A percentile compares a stretch with the other conserved stretches of the same genome.
Evolutionary conservation across 257 asterid species (phyloP).

Genomic region (Mentha longifolia): DNA sequence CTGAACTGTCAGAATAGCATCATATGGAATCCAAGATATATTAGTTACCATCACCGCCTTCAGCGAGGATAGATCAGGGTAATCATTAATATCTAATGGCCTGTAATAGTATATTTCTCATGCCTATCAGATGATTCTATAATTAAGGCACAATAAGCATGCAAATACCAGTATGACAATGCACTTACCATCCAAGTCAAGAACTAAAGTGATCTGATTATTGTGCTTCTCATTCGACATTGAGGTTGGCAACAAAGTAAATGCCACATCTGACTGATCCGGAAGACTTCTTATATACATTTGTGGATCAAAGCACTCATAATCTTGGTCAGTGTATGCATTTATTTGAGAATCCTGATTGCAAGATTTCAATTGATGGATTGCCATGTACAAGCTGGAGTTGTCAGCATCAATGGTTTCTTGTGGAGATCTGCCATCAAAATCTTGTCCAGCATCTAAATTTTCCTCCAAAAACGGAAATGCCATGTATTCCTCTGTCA

Average conservation of each 20-base stretch:
- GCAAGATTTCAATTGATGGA: conserved; percentile 66
- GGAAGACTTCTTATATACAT: conserved; percentile 73
- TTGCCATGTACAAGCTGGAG: conserved; percentile 75
- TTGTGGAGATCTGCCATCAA: conserved; percentile 48
- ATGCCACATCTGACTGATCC: conserved; percentile 57
- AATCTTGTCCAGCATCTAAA: conserved; percentile 47
- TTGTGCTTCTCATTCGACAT: conserved; percentile 50
- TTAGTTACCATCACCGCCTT: neutral
- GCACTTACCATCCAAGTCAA: conserved; percentile 90
- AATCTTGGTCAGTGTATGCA: conserved; percentile 59
- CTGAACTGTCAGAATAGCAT: conserved; percentile 10
- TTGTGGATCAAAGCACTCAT: conserved; percentile 87
- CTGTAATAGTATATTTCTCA: conserved; percentile 2
- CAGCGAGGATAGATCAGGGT: conserved; percentile 25
- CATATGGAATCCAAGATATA: neutral
- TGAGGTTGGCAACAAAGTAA: conserved; percentile 42
- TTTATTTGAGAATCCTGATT: conserved; percentile 54
- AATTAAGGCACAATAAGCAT: neutral
- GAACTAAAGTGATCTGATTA: conserved; percentile 73
- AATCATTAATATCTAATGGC: conserved; percentile 1
- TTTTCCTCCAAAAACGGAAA: conserved; percentile 70
- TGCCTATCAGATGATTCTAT: conserved; percentile 2
- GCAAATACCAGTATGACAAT: conserved; percentile 1
- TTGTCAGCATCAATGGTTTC: conserved; percentile 52
- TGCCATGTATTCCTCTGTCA: conserved; percentile 64